These are phyloP conservation scores for Aureobasidium melanogenum DNA, from an alignment of 2,329 filamentous ascomycete genomes.

Conservation along the genomic window DNA sequence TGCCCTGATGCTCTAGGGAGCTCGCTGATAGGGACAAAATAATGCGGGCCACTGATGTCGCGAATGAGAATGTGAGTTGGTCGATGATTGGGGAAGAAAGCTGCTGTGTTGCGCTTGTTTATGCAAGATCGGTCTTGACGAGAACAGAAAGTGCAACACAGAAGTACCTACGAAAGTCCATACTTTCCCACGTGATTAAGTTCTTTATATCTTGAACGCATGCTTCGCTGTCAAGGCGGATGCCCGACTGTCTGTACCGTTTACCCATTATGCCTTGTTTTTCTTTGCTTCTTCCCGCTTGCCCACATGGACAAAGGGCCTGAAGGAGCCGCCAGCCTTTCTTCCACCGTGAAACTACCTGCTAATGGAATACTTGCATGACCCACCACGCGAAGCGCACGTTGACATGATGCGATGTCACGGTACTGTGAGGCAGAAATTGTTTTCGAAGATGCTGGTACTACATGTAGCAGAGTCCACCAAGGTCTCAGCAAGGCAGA, in stretches of 20 bases:
- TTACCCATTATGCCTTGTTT: background rate
- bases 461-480: background rate
- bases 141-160: background rate
- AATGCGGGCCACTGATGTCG: background rate
- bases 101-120: background rate
- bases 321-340: background rate
- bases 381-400: background rate
- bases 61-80: background rate
- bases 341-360: background rate
- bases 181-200: background rate
- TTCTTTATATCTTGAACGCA: background rate
- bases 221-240: slow-evolving; percentile 1
- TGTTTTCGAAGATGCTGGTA: background rate
- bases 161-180: background rate
- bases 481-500: background rate
- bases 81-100: background rate
- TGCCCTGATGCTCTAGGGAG: background rate
- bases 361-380: background rate
- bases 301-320: background rate
- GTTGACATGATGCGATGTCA: background rate
- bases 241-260: background rate
- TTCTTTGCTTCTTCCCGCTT: background rate
- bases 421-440: background rate
- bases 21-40: background rate
- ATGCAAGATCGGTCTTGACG: background rate